These are phyloP conservation scores for Talaromyces sp. DNA, from an alignment of 2,329 filamentous ascomycete genomes.

Conservation along the genomic window DNA sequence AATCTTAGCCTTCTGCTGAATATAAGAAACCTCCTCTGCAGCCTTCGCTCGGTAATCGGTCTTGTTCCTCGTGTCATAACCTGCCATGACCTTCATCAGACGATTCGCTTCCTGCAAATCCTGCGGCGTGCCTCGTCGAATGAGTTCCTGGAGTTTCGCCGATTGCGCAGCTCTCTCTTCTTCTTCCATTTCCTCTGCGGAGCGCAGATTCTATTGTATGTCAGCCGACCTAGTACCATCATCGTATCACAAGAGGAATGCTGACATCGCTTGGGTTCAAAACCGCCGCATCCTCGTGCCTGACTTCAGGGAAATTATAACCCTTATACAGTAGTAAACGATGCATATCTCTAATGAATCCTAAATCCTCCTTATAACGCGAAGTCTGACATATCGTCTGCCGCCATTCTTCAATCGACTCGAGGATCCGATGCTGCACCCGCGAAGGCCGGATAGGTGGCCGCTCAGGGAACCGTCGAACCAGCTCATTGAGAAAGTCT, in stretches of 20 bases:
- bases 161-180: slow-evolving; percentile 93
- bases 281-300: slow-evolving; percentile 90
- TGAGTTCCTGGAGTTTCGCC: slow-evolving; percentile 96
- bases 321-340: slow-evolving; percentile 92
- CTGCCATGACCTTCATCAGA: slow-evolving; percentile 99
- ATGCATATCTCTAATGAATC: slow-evolving; percentile 97
- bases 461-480: slow-evolving; percentile 89
- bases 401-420: slow-evolving; percentile 97
- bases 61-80: slow-evolving; percentile 90
- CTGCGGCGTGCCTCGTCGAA: slow-evolving; percentile 83
- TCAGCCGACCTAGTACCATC: slow-evolving; percentile 23
- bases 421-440: slow-evolving; percentile 88
- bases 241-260: too few species aligned
- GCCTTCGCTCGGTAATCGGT: slow-evolving; percentile 98
- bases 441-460: slow-evolving; percentile 80
- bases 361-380: slow-evolving; percentile 93
- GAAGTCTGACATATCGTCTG: slow-evolving; percentile 98
- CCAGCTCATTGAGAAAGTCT: slow-evolving; percentile 97
- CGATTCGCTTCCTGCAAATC: slow-evolving; percentile 96
- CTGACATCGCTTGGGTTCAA: slow-evolving; percentile 93
- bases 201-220: slow-evolving; percentile 73
- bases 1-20: slow-evolving; percentile 90
- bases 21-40: slow-evolving; percentile 87
- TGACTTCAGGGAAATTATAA: slow-evolving; percentile 89
- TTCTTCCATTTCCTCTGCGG: slow-evolving; percentile 97